Evolutionary conservation across 306 rosid species (phyloP).

Genomic region (Trifolium repens): DNA sequence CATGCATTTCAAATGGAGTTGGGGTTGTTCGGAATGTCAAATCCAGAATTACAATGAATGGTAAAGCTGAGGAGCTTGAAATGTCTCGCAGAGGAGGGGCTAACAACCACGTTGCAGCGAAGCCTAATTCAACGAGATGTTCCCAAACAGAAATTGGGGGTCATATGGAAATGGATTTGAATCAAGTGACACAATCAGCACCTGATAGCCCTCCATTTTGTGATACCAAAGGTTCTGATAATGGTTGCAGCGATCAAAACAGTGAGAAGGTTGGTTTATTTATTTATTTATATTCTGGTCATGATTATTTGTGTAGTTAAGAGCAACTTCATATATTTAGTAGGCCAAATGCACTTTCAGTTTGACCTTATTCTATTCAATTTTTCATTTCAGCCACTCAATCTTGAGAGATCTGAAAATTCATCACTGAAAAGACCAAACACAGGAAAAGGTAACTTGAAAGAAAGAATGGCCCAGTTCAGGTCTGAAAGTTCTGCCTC

Average conservation of each 20-base stretch:
- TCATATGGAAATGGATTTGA: conserved; percentile 52
- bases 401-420: conserved; percentile 50
- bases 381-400: conserved; percentile 29
- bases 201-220: conserved; percentile 73
- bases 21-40: conserved; percentile 45
- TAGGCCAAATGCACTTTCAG: not conserved
- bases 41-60: conserved; percentile 37
- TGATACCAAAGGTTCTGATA: conserved; percentile 73
- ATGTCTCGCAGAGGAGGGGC: conserved; percentile 30
- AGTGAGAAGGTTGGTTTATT: conserved; percentile 60
- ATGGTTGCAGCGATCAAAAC: conserved; percentile 56
- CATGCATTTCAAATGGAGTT: conserved; percentile 31
- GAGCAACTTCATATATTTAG: not conserved
- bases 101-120: conserved; percentile 5
- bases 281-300: not conserved
- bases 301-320: not conserved
- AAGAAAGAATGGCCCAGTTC: conserved; percentile 40
- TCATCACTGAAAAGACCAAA: conserved; percentile 51
- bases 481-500: conserved; percentile 60
- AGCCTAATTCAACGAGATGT: conserved; percentile 31
- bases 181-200: conserved; percentile 53
- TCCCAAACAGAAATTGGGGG: conserved; percentile 41
- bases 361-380: conserved; percentile 15
- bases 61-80: conserved; percentile 38
- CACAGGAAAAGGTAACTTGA: conserved; percentile 41